phyloP scores from a whole-genome alignment of 1,284 basidiomycete genomes.

The Puccinia coronata region DNA sequence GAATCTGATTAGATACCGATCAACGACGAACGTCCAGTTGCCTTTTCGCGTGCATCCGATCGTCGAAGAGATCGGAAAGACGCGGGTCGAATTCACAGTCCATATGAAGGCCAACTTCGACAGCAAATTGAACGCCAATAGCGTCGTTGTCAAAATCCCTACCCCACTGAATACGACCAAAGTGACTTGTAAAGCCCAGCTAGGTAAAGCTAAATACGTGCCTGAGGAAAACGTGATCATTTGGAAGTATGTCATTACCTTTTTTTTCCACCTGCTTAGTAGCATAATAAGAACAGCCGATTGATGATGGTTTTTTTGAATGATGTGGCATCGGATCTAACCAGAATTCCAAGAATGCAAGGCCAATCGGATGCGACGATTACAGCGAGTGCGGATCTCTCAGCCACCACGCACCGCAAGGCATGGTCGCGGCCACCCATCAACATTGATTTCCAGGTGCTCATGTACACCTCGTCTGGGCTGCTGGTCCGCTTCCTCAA shows the following conservation, averaged over 20 bases:
- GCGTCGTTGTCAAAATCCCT: constrained; percentile 88
- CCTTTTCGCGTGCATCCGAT: constrained; percentile 87
- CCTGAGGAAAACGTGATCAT: constrained; percentile 92
- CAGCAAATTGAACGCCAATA: constrained; percentile 87
- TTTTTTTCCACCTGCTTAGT: too few relatives aligned
- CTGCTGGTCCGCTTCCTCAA: constrained; percentile 95
- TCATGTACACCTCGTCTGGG: constrained; percentile 97
- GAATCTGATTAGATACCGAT: constrained; percentile 97
- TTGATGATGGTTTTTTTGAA: not conserved
- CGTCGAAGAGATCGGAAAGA: constrained; percentile 87
- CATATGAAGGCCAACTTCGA: constrained; percentile 86
- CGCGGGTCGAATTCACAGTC: constrained; percentile 86
- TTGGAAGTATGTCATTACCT: constrained; percentile 78
- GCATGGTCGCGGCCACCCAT: constrained; percentile 97
- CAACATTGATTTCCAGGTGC: constrained; percentile 93
- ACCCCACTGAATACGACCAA: constrained; percentile 91
- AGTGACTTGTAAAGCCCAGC: constrained; percentile 84
- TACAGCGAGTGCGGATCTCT: constrained; percentile 77
- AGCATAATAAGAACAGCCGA: too few relatives aligned
- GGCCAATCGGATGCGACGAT: constrained; percentile 88
- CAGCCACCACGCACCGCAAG: constrained; percentile 83
- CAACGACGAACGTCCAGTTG: constrained; percentile 91
- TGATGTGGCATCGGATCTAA: too few relatives aligned
- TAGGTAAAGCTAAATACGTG: constrained; percentile 95
- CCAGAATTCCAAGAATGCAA: constrained; percentile 89